These are phyloP conservation scores for Lecanosticta acicola DNA, from an alignment of 2,329 filamentous ascomycete species.

Conservation along the genomic window DNA sequence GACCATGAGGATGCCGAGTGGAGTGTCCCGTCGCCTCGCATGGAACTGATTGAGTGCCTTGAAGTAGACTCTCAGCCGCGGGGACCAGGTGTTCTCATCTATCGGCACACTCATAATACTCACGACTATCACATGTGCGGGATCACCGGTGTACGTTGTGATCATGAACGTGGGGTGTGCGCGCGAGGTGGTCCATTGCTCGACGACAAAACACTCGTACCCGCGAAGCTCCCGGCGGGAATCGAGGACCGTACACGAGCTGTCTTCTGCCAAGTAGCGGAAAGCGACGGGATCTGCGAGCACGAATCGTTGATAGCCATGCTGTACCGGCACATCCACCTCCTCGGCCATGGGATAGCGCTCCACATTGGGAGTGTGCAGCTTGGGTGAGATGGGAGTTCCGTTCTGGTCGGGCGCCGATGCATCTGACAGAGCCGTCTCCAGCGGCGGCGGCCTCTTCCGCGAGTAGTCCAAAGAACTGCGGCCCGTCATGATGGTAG, in stretches of 20 bases:
- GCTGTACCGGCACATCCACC: conserved; percentile 12
- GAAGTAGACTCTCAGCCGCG: conserved; percentile 75
- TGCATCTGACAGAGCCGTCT: conserved; percentile 6
- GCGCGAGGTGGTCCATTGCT: conserved; percentile 95
- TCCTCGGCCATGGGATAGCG: conserved; percentile 4
- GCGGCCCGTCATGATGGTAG: background rate
- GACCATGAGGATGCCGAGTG: conserved; percentile 80
- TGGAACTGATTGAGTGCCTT: conserved; percentile 79
- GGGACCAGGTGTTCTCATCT: conserved; percentile 75
- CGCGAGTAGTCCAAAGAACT: background rate
- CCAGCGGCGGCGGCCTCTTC: conserved; percentile 10
- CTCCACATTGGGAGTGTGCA: conserved; percentile 10
- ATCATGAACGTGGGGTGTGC: conserved; percentile 86
- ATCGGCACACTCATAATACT: conserved; percentile 76
- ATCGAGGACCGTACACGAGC: conserved; percentile 67
- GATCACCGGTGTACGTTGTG: conserved; percentile 85
- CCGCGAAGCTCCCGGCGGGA: conserved; percentile 65
- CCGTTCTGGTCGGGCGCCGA: conserved; percentile 4
- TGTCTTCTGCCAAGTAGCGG: conserved; percentile 78
- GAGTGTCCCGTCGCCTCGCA: conserved; percentile 75
- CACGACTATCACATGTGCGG: conserved; percentile 69
- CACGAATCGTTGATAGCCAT: conserved; percentile 53
- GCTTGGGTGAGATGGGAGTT: conserved; percentile 9
- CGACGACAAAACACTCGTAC: conserved; percentile 90
- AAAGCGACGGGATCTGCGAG: conserved; percentile 63